Conservation (phyloP, 2,329 filamentous ascomycete genomes). For the Trichoderma sp. region DNA sequence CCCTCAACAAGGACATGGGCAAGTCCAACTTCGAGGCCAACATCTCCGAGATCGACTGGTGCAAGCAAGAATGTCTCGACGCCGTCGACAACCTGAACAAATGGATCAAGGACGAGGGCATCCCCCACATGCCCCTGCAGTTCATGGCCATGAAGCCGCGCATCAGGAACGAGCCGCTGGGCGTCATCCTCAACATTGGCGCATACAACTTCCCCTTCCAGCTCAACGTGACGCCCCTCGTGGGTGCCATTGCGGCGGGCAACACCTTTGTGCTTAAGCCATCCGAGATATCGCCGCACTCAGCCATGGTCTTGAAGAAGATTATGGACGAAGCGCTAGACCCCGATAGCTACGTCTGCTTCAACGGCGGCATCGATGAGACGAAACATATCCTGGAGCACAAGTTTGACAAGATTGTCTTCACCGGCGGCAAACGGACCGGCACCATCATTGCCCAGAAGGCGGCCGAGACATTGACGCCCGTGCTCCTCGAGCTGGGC, state of each 20-base stretch:
- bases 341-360: constrained; percentile 69
- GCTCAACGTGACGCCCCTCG: constrained; percentile 73
- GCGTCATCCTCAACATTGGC: constrained; percentile 80
- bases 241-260: constrained; percentile 89
- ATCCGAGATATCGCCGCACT: constrained; percentile 75
- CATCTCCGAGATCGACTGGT: constrained; percentile 74
- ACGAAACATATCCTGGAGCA: constrained; percentile 79
- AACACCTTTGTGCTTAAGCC: constrained; percentile 92
- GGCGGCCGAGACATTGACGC: constrained; percentile 85
- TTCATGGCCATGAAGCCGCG: constrained; percentile 71
- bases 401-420: constrained; percentile 98
- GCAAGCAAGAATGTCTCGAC: constrained; percentile 79
- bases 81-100: constrained; percentile 74
- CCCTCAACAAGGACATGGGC: constrained; percentile 74
- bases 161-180: constrained; percentile 85
- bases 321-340: constrained; percentile 78
- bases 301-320: constrained; percentile 77
- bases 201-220: constrained; percentile 94
- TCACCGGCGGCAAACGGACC: constrained; percentile 78
- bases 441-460: constrained; percentile 88
- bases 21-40: constrained; percentile 76
- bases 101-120: constrained; percentile 80
- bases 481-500: constrained; percentile 85
- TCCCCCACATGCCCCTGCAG: constrained; percentile 67
- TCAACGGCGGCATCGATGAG: constrained; percentile 82